phyloP scores from a whole-genome alignment of 306 rosid genomes.

The Leucaena leucocephala region DNA sequence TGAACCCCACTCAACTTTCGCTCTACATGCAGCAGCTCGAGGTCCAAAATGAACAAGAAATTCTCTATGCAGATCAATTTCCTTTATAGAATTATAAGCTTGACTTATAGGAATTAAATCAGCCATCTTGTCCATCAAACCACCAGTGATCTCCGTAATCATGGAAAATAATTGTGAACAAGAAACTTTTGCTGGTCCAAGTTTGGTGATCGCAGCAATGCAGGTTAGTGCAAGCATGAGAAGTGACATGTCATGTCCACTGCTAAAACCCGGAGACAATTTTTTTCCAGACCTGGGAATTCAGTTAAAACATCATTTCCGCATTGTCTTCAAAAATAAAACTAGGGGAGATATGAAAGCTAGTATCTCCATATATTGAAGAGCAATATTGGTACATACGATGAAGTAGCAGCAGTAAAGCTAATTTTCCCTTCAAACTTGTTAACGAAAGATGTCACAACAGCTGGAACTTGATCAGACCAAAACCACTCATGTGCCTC shows the following conservation, averaged over 20 bases:
- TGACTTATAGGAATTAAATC: conserved; percentile 71
- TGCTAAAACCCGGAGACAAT: conserved; percentile 43
- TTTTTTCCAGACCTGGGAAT: conserved; percentile 70
- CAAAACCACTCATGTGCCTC: conserved; percentile 93
- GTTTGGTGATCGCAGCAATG: conserved; percentile 80
- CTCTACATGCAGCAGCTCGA: conserved; percentile 82
- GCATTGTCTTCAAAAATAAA: conserved; percentile 32
- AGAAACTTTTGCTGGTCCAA: conserved; percentile 85
- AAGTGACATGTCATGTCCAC: conserved; percentile 62
- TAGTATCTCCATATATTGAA: conserved; percentile 34
- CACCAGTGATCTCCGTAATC: conserved; percentile 77
- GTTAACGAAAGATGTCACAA: conserved; percentile 69
- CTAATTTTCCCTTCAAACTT: conserved; percentile 68
- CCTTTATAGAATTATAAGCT: conserved; percentile 77
- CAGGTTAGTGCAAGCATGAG: conserved; percentile 87
- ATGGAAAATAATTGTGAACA: conserved; percentile 84
- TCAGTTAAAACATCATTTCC: conserved; percentile 40
- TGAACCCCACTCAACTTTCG: conserved; percentile 69
- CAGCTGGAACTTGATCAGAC: conserved; percentile 84
- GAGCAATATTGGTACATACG: conserved; percentile 58
- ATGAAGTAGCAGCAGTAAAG: conserved; percentile 64
- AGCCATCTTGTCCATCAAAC: conserved; percentile 92
- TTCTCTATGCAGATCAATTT: conserved; percentile 77
- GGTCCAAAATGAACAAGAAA: conserved; percentile 97
- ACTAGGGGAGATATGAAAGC: conserved; percentile 26